phyloP scores from a whole-genome alignment of 2,329 filamentous ascomycete genomes.

The Bimuria novae-zelandiae region DNA sequence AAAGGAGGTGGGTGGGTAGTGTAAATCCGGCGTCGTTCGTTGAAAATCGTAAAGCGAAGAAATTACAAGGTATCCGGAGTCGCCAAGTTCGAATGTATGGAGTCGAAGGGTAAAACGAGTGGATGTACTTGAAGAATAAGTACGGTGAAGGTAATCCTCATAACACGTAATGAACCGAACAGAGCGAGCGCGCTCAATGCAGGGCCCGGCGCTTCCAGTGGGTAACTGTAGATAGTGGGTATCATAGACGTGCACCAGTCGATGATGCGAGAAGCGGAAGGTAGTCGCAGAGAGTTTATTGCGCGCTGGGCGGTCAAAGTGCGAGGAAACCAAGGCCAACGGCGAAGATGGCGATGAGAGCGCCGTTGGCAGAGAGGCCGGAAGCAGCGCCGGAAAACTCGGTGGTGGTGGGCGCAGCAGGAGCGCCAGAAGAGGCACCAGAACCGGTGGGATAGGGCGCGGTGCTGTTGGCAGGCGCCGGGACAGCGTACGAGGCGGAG shows the following conservation, averaged over 20 bases:
- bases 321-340: conserved; percentile 42
- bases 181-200: conserved; percentile 17
- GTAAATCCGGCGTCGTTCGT: conserved; percentile 23
- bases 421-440: conserved; percentile 3
- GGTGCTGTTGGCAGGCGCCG: conserved; percentile 31
- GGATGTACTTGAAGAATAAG: conserved; percentile 17
- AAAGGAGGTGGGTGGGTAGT: conserved; percentile 27
- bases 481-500: conserved; percentile 18
- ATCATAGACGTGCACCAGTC: conserved; percentile 40
- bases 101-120: conserved; percentile 18
- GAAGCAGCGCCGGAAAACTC: conserved; percentile 43
- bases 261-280: conserved; percentile 32
- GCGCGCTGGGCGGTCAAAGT: conserved; percentile 31
- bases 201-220: conserved; percentile 24
- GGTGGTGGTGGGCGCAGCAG: conserved; percentile 10
- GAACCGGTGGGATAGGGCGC: conserved; percentile 15
- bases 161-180: conserved; percentile 23
- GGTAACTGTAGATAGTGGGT: conserved; percentile 12
- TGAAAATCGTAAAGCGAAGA: conserved; percentile 28
- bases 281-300: conserved; percentile 10
- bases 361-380: conserved; percentile 35
- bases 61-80: conserved; percentile 31
- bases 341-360: conserved; percentile 34
- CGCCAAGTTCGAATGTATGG: conserved; percentile 16
- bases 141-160: conserved; percentile 22